These are phyloP conservation scores for Barnettozyma vustinii DNA, from an alignment of 805 yeast species.

Conservation along the genomic window DNA sequence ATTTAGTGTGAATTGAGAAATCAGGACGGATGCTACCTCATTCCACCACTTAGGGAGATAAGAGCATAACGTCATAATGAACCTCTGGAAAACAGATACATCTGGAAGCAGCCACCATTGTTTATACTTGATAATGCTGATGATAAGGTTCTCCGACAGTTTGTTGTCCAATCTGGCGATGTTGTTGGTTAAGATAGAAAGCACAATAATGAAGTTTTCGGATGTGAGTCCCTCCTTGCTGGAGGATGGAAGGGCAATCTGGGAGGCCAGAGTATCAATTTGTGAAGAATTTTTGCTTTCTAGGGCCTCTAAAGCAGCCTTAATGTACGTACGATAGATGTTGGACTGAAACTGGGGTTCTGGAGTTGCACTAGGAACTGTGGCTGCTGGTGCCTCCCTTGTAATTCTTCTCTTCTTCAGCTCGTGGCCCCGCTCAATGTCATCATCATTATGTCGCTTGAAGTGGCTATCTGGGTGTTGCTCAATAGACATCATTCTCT, in stretches of 20 bases:
- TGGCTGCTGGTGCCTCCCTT: constrained; percentile 7
- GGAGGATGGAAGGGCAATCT: constrained; percentile 46
- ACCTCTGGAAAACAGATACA: constrained; percentile 56
- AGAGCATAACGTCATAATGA: constrained; percentile 72
- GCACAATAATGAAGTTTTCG: constrained; percentile 46
- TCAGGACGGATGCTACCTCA: constrained; percentile 69
- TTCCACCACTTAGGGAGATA: constrained; percentile 87
- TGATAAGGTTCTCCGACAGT: constrained; percentile 46
- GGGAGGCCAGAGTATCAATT: constrained; percentile 54
- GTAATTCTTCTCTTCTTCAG: constrained; percentile 6
- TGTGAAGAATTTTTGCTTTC: constrained; percentile 55
- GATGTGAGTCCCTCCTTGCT: constrained; percentile 51
- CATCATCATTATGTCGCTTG: constrained; percentile 23
- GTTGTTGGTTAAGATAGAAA: constrained; percentile 56
- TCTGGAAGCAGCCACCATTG: constrained; percentile 55
- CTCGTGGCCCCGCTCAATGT: constrained; percentile 10
- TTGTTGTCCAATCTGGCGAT: constrained; percentile 53
- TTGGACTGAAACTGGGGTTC: constrained; percentile 26
- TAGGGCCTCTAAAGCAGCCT: constrained; percentile 64
- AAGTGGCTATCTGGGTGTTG: constrained; percentile 22
- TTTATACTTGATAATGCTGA: constrained; percentile 52
- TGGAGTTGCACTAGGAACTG: background rate
- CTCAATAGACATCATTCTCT: constrained; percentile 25
- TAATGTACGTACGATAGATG: constrained; percentile 42
- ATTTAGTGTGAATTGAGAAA: constrained; percentile 48